Percentiles rank a stretch among this genome's conserved stretches.
Conservation (phyloP, 352 stramenopile genomes). For the Globisporangium viniferum region DNA sequence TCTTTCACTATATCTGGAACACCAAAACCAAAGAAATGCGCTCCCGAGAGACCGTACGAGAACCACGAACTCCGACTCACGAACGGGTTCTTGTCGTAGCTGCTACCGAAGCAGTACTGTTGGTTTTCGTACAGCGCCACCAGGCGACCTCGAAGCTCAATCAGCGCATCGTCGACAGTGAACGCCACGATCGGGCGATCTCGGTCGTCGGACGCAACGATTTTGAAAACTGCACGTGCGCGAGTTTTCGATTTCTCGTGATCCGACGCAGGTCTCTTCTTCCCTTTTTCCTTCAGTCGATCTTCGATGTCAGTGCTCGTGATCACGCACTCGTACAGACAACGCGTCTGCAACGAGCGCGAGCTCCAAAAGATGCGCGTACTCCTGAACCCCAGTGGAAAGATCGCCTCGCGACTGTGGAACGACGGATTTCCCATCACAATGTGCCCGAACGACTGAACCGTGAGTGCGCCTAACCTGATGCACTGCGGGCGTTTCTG, state of each 20-base stretch:
- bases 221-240: conserved; percentile 64
- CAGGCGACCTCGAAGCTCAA: conserved; percentile 68
- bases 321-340: conserved; percentile 91
- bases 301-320: conserved; percentile 74
- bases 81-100: conserved; percentile 57
- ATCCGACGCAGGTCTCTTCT: neutral
- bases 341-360: conserved; percentile 45
- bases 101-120: conserved; percentile 28
- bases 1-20: conserved; percentile 58
- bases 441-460: conserved; percentile 78
- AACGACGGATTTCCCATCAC: conserved; percentile 83
- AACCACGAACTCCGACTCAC: conserved; percentile 75
- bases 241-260: conserved; percentile 5
- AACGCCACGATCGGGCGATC: conserved; percentile 60
- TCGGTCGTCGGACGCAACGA: conserved; percentile 68
- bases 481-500: conserved; percentile 57
- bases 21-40: conserved; percentile 84
- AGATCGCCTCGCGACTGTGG: conserved; percentile 86
- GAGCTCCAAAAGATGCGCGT: conserved; percentile 93
- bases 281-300: conserved; percentile 16
- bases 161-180: conserved; percentile 63
- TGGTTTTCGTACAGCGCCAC: conserved; percentile 73
- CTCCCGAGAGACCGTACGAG: conserved; percentile 68
- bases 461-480: conserved; percentile 69
- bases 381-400: conserved; percentile 86